These are phyloP conservation scores for Neurospora tetrasperma DNA, from an alignment of 495 filamentous ascomycete species.

Conservation along the genomic window DNA sequence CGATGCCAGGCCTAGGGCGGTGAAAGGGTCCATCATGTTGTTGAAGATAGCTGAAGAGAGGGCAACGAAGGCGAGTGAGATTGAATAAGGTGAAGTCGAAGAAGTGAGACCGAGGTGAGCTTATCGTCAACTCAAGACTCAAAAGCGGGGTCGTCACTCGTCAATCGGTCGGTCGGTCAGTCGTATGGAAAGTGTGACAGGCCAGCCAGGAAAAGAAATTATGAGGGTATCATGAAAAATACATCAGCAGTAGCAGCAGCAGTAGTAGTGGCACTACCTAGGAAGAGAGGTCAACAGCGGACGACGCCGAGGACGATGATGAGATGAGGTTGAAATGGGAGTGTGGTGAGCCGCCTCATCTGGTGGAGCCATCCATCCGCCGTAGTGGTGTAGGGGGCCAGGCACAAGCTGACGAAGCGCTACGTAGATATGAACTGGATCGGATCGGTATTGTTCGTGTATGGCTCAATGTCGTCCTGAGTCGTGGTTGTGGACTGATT, in stretches of 20 bases:
- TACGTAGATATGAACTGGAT: not conserved
- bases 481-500: not conserved
- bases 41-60: not conserved
- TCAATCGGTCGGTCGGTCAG: not conserved
- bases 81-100: not conserved
- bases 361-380: not conserved
- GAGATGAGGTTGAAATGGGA: not conserved
- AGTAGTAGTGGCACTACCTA: not conserved
- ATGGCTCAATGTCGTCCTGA: not conserved
- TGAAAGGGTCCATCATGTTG: constrained; percentile 5
- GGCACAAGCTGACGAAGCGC: not conserved
- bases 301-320: not conserved
- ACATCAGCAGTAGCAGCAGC: not conserved
- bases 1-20: constrained; percentile 8
- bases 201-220: not conserved
- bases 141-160: not conserved
- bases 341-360: not conserved
- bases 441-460: not conserved
- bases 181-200: not conserved
- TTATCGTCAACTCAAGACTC: not conserved
- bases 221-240: not conserved
- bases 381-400: not conserved
- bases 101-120: not conserved
- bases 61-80: not conserved
- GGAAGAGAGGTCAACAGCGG: not conserved